Percentiles rank a stretch among this genome's conserved stretches.
Evolutionary conservation across 164 flowering plant genomes (phyloP).

Genomic region (Paratinospora sagittata): DNA sequence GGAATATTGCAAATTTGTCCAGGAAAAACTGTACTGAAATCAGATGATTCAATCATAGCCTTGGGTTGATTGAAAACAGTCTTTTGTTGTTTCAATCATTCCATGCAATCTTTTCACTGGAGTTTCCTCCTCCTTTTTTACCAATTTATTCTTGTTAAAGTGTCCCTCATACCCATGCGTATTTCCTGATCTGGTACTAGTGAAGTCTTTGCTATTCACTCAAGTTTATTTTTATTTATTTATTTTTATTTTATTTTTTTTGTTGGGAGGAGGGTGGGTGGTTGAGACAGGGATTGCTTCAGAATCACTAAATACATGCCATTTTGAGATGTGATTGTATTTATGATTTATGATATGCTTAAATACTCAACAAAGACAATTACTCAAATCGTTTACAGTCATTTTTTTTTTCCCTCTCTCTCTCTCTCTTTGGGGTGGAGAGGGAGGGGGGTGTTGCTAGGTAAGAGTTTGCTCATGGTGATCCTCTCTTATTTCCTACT

Average conservation of each 20-base stretch:
- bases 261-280: no score
- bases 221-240: background rate
- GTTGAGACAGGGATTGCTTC: background rate
- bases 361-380: background rate
- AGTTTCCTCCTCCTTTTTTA: no score
- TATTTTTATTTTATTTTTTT: background rate
- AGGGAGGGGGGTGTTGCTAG: background rate
- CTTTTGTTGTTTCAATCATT: slow-evolving; percentile 2
- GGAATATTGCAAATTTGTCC: background rate
- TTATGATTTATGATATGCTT: background rate
- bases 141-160: background rate
- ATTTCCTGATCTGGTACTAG: background rate
- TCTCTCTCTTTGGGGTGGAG: background rate
- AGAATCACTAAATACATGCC: background rate
- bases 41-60: background rate
- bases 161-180: background rate
- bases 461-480: background rate
- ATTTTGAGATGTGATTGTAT: background rate
- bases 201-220: background rate
- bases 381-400: background rate
- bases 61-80: background rate
- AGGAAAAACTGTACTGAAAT: background rate
- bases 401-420: background rate
- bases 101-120: background rate
- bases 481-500: background rate